Conservation (phyloP, 805 yeast species). For the Saccharomycopsis fermentans region DNA sequence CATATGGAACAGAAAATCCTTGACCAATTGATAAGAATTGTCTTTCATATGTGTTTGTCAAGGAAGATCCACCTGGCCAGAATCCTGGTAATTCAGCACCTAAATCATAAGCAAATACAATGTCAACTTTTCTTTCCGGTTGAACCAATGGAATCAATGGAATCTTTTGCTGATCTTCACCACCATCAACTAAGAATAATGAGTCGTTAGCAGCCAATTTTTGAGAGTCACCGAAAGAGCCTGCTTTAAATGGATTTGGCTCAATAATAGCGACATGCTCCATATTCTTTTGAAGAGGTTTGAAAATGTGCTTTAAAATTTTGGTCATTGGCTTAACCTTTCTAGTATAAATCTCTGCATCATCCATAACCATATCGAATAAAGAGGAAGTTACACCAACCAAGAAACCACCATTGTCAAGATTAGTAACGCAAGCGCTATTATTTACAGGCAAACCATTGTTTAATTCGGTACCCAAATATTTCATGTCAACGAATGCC, state of each 20-base stretch:
- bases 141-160: constrained; percentile 48
- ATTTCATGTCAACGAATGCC: constrained; percentile 55
- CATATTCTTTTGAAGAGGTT: neutral
- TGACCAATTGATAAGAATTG: constrained; percentile 42
- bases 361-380: constrained; percentile 54
- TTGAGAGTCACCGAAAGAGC: constrained; percentile 25
- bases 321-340: constrained; percentile 4
- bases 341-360: constrained; percentile 2
- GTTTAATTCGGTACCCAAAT: constrained; percentile 53
- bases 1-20: constrained; percentile 47
- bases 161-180: constrained; percentile 47
- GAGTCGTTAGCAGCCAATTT: neutral
- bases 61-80: constrained; percentile 64
- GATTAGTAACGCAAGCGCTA: constrained; percentile 40
- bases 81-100: constrained; percentile 42
- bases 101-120: constrained; percentile 46
- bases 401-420: constrained; percentile 72
- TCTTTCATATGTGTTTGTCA: constrained; percentile 46
- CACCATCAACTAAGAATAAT: constrained; percentile 44
- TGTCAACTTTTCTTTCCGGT: constrained; percentile 42
- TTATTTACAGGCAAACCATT: constrained; percentile 49
- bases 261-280: constrained; percentile 23
- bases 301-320: constrained; percentile 1
- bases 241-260: constrained; percentile 61
- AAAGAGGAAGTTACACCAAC: constrained; percentile 65